A percentile compares a stretch with the other conserved stretches of the same genome.
Conservation (phyloP, 441 rosid genomes). For the Biscutella auriculata region DNA sequence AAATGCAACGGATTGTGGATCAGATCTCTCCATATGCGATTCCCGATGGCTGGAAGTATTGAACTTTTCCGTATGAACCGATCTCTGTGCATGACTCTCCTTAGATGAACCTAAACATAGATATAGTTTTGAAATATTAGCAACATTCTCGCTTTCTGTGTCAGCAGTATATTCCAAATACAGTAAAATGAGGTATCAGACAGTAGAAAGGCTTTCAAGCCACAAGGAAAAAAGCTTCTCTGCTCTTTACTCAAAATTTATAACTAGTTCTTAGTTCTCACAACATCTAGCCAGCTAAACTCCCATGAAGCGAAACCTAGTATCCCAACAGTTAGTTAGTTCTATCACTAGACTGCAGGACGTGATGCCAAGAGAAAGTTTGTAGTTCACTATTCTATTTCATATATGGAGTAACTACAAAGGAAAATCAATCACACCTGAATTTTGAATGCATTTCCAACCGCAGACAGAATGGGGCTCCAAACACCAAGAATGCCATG, state of each 20-base stretch:
- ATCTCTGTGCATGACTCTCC: constrained; percentile 90
- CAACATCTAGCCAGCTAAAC: not conserved
- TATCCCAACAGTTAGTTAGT: not conserved
- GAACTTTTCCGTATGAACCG: constrained; percentile 95
- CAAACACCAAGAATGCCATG: constrained; percentile 92
- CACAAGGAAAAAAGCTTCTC: not conserved
- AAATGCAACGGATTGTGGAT: constrained; percentile 96
- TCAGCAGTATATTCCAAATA: not conserved
- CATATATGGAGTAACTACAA: not conserved
- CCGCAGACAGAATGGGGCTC: constrained; percentile 92
- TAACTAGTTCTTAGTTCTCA: not conserved
- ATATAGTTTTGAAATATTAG: constrained; percentile 13
- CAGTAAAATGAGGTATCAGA: not conserved
- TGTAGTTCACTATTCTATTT: constrained; percentile 3
- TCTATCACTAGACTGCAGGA: constrained; percentile 10
- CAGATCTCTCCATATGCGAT: constrained; percentile 90
- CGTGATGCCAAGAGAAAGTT: not conserved
- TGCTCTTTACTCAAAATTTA: not conserved
- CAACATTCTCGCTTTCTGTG: not conserved
- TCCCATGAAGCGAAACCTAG: not conserved
- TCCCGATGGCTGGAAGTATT: constrained; percentile 71
- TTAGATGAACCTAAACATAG: constrained; percentile 65
- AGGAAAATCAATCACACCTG: constrained; percentile 45
- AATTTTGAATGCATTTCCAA: constrained; percentile 95
- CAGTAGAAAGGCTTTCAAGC: constrained; percentile 9